Evolutionary conservation across 2,329 filamentous ascomycete species (phyloP).

Genomic region (Fonsecaea monophora): DNA sequence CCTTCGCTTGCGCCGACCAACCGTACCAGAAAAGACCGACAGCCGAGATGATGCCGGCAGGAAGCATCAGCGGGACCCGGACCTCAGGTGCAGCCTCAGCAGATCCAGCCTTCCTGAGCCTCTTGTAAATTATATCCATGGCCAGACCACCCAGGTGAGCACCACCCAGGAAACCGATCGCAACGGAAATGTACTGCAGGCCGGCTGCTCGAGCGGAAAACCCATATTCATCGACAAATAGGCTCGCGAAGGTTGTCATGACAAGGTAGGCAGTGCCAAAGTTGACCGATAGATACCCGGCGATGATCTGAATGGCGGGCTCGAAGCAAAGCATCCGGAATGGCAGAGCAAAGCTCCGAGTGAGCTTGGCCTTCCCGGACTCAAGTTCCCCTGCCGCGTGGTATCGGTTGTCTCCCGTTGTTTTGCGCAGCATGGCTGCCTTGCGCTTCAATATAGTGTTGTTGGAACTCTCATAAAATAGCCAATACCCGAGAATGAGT

Average conservation of each 20-base stretch:
- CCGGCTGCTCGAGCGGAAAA: conserved; percentile 59
- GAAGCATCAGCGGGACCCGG: conserved; percentile 60
- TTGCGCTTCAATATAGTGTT: conserved; percentile 54
- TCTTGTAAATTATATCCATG: conserved; percentile 49
- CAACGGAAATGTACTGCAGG: conserved; percentile 64
- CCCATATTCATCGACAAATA: conserved; percentile 57
- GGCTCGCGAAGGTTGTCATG: conserved; percentile 63
- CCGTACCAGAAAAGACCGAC: conserved; percentile 41
- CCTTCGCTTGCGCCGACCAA: conserved; percentile 40
- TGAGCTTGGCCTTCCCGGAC: neutral
- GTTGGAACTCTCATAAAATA: conserved; percentile 65
- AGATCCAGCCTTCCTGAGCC: conserved; percentile 6
- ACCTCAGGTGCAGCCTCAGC: conserved; percentile 54
- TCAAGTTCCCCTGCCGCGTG: neutral
- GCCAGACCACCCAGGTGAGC: conserved; percentile 51
- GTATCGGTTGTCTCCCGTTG: conserved; percentile 11
- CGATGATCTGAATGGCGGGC: conserved; percentile 60
- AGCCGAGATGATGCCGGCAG: conserved; percentile 55
- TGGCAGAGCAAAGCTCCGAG: conserved; percentile 17
- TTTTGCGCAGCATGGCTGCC: neutral
- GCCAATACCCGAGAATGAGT: conserved; percentile 63
- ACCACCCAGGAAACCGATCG: conserved; percentile 61
- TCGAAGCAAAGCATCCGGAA: conserved; percentile 56
- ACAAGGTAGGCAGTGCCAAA: conserved; percentile 60
- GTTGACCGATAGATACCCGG: conserved; percentile 54